Evolutionary conservation across 768 basidiomycete species (phyloP).

Genomic region (Mycena latifolia): DNA sequence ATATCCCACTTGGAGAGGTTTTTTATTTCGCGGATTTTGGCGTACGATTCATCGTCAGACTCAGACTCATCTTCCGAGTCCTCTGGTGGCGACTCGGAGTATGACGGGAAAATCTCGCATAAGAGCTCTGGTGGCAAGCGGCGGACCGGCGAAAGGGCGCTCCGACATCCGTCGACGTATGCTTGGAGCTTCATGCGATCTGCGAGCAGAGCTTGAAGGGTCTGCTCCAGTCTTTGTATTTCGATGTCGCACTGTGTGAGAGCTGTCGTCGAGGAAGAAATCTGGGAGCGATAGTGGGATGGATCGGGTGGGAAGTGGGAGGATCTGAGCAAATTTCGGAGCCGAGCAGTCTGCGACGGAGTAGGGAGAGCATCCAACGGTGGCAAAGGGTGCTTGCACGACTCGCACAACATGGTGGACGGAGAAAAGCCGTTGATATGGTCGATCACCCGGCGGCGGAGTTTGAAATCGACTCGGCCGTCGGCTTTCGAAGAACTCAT

Average conservation of each 20-base stretch:
- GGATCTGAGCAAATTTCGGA: background rate
- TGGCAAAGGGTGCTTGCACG: background rate
- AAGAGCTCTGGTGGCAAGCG: constrained; percentile 4
- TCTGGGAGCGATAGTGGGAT: background rate
- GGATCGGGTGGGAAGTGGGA: background rate
- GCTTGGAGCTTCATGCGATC: constrained; percentile 1
- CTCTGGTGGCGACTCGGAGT: no score
- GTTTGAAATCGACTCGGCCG: no score
- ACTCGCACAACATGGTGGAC: no score
- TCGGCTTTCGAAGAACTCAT: no score
- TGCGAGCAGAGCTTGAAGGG: background rate
- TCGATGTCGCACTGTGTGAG: constrained; percentile 1
- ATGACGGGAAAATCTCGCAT: constrained; percentile 3
- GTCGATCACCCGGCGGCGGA: no score
- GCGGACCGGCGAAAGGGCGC: background rate
- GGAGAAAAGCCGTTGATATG: no score
- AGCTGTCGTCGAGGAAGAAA: background rate
- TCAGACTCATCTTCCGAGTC: no score
- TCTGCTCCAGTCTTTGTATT: background rate
- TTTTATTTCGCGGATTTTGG: background rate
- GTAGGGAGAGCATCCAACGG: no score
- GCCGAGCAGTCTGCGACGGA: background rate
- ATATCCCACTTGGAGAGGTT: background rate
- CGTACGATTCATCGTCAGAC: no score
- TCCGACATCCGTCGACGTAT: constrained; percentile 1